Evolutionary conservation across 148 eudicot species (phyloP).

Genomic region (Beta vulgaris): DNA sequence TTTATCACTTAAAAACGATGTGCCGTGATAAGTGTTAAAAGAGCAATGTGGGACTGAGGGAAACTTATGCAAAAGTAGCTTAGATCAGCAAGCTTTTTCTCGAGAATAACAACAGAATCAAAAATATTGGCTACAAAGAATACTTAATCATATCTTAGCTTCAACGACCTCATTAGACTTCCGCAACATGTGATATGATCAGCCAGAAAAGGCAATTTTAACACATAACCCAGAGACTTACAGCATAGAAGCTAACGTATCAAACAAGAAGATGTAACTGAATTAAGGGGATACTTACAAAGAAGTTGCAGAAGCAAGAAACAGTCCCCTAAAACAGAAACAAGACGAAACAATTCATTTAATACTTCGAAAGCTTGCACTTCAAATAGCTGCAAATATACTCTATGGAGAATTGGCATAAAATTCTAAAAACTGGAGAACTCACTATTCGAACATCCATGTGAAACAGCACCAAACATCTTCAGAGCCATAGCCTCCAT

Average conservation of each 20-base stretch:
- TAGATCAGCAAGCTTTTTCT: not conserved
- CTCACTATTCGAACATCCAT: constrained; percentile 30
- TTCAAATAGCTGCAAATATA: not conserved
- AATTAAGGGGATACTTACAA: constrained; percentile 21
- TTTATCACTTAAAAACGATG: no score
- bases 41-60: no score
- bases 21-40: no score
- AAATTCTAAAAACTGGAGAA: constrained; percentile 6
- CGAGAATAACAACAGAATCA: not conserved
- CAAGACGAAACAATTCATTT: not conserved
- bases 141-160: not conserved
- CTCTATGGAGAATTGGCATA: not conserved
- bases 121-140: not conserved
- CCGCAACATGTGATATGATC: not conserved
- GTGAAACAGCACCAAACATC: constrained; percentile 28
- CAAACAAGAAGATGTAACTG: not conserved
- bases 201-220: not conserved
- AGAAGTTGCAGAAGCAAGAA: constrained; percentile 13
- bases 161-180: not conserved
- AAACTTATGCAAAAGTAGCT: not conserved
- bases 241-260: not conserved
- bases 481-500: constrained; percentile 28
- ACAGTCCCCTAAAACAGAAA: constrained; percentile 18
- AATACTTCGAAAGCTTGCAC: not conserved
- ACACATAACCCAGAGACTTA: not conserved